A percentile compares a stretch with the other conserved stretches of the same genome.
phyloP scores from a whole-genome alignment of 805 yeast genomes.

The Yamadazyma olivae region DNA sequence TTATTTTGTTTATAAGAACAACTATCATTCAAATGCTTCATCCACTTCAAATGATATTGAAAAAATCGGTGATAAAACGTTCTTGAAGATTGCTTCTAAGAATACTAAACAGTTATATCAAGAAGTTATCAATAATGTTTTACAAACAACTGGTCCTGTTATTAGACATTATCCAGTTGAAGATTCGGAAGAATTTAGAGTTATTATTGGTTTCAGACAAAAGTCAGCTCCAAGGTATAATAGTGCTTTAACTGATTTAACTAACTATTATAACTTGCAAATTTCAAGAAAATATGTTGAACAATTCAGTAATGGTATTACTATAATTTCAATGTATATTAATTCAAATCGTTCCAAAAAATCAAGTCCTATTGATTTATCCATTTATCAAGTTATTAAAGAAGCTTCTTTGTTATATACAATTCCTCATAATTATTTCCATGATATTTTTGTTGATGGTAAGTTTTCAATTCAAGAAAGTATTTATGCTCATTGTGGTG shows the following conservation, averaged over 20 bases:
- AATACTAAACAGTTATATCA: slow-evolving; percentile 80
- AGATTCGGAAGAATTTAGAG: slow-evolving; percentile 77
- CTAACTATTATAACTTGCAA: slow-evolving; percentile 81
- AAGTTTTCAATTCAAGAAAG: slow-evolving; percentile 90
- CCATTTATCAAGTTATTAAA: slow-evolving; percentile 85
- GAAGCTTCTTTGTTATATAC: slow-evolving; percentile 92
- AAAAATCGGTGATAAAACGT: slow-evolving; percentile 73
- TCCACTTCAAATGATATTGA: slow-evolving; percentile 48
- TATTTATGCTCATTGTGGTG: slow-evolving; percentile 90
- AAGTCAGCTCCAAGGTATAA: slow-evolving; percentile 82
- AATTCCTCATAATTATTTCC: slow-evolving; percentile 83
- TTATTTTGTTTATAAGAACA: slow-evolving; percentile 79
- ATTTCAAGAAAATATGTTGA: slow-evolving; percentile 91
- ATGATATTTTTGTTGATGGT: slow-evolving; percentile 65
- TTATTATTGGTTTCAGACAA: slow-evolving; percentile 84
- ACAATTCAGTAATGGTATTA: slow-evolving; percentile 85
- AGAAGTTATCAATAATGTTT: slow-evolving; percentile 66
- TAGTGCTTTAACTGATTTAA: slow-evolving; percentile 81
- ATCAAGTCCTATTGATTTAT: slow-evolving; percentile 57
- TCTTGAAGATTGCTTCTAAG: slow-evolving; percentile 70
- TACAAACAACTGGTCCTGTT: slow-evolving; percentile 83
- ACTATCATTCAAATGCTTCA: slow-evolving; percentile 14
- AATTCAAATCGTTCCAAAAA: slow-evolving; percentile 46
- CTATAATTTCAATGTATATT: slow-evolving; percentile 84
- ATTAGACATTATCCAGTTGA: slow-evolving; percentile 82